Base-by-base conservation (phyloP, 106 monocot species). In the Dactylorhiza incarnata region DNA sequence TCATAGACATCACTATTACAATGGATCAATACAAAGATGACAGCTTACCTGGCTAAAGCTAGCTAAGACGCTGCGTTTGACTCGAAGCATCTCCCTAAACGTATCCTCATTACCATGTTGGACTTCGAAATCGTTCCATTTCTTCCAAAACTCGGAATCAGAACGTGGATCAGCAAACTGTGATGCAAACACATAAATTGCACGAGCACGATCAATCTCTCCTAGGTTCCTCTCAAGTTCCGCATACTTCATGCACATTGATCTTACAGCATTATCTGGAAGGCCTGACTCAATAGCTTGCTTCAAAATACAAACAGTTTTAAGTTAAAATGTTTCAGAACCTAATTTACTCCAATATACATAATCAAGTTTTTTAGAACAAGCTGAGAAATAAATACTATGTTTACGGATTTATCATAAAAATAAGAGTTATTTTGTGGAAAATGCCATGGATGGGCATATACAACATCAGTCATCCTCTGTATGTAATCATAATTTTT, bases 271-370 rank as follows among this genome's bases (percentile, higher is more conserved):
- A 37, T 79, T 89, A 61, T 89, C 86, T 29, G 99, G 94, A 49
- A 99, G 91, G 49, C 91, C 99, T 53, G 99, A 90, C 76, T 99
- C 99, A 48, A 99, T 99, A 17, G 99, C 94, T 94, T 94, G 94
- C 99, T 99, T 75, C 70, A 86, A 76, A 58, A 80, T 50, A 26
- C 55, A 61, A 15, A 45, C 77, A 51, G 26, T 58, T 73, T 6
- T 14, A 59, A 8, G 7, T 65, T 26, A 65, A 72, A 25, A 37
- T 43, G 25, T 55, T 45, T 73, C 20, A 77, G 13, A 45, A 43
- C 51, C 24, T 9, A 24, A 7, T 15, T 5, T 20, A 74, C 11
- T 15, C 13, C 73, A 80, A 56, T 51, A 45, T 10, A 47, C 43
- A 82, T 45, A 73, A 78, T 9, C 5, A 77, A 49, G 22, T 50